Evolutionary conservation across 73 alveolate genomes (phyloP).

Genomic region (Paramecium sonneborni): DNA sequence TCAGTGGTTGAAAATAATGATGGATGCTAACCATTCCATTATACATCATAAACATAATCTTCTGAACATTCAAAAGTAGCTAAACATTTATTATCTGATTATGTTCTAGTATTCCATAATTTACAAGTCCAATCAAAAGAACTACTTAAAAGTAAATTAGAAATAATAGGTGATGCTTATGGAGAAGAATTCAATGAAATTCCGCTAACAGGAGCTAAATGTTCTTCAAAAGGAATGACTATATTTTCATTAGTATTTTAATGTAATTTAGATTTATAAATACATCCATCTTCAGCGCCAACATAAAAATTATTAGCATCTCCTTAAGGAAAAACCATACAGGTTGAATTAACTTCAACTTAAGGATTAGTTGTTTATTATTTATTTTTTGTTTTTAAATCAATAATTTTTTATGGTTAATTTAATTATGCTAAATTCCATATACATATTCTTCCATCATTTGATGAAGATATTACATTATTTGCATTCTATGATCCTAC

Average conservation of each 20-base stretch:
- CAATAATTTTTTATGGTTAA: constrained; percentile 84
- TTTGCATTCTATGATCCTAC: constrained; percentile 91
- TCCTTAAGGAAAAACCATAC: constrained; percentile 81
- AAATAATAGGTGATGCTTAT: constrained; percentile 74
- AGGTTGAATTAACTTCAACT: constrained; percentile 71
- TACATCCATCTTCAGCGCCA: constrained; percentile 89
- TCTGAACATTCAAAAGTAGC: constrained; percentile 82
- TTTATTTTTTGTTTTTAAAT: constrained; percentile 66
- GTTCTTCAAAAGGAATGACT: constrained; percentile 70
- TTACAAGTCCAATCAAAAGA: constrained; percentile 94
- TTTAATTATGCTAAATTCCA: constrained; percentile 89
- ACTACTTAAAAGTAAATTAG: constrained; percentile 67
- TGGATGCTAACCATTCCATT: constrained; percentile 95
- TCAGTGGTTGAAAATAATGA: constrained; percentile 85
- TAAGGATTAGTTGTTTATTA: constrained; percentile 47
- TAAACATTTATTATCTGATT: constrained; percentile 71
- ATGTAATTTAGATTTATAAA: constrained; percentile 79
- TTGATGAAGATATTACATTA: constrained; percentile 83
- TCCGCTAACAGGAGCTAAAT: constrained; percentile 82
- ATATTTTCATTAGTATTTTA: constrained; percentile 68
- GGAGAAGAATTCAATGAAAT: constrained; percentile 79
- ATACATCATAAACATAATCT: constrained; percentile 89
- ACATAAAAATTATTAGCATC: constrained; percentile 85
- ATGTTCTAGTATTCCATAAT: constrained; percentile 86
- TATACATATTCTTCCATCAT: constrained; percentile 88